Conservation (phyloP, 352 stramenopile species). For the Phytopythium vexans region DNA sequence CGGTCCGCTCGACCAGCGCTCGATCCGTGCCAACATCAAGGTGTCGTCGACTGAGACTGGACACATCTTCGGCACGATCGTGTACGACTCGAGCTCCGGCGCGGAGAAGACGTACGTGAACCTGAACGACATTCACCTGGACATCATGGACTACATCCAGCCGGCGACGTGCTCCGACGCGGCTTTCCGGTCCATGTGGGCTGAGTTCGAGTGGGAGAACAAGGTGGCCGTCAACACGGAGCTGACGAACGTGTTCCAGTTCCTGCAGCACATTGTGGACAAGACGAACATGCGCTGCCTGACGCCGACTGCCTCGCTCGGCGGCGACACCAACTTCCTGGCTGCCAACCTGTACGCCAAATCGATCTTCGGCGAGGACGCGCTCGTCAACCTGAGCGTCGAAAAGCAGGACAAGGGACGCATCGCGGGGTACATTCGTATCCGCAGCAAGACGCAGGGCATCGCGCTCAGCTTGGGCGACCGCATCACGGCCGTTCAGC, state of each 20-base stretch:
- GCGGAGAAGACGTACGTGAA: constrained; percentile 99
- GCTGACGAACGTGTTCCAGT: constrained; percentile 97
- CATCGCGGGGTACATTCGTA: constrained; percentile 98
- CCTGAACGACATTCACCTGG: constrained; percentile 99
- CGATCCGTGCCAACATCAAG: constrained; percentile 99
- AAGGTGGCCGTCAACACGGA: constrained; percentile 98
- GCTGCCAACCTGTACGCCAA: constrained; percentile 93
- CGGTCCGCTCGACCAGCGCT: constrained; percentile 95
- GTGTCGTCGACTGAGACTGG: constrained; percentile 99
- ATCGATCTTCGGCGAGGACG: constrained; percentile 96
- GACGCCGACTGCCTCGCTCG: constrained; percentile 90
- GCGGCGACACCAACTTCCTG: constrained; percentile 91
- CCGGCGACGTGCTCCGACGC: constrained; percentile 92
- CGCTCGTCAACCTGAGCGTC: constrained; percentile 99
- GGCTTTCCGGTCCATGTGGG: constrained; percentile 99
- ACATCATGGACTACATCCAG: constrained; percentile 99
- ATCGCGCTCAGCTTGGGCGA: constrained; percentile 99
- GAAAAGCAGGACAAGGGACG: constrained; percentile 98
- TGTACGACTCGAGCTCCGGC: constrained; percentile 95
- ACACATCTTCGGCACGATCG: constrained; percentile 99
- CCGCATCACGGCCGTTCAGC: constrained; percentile 97
- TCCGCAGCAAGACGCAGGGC: constrained; percentile 99
- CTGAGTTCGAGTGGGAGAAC: constrained; percentile 99
- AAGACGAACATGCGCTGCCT: constrained; percentile 99
- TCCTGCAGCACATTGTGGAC: constrained; percentile 97